Base-by-base conservation (phyloP, 441 rosid species). In the Croton setiger region DNA sequence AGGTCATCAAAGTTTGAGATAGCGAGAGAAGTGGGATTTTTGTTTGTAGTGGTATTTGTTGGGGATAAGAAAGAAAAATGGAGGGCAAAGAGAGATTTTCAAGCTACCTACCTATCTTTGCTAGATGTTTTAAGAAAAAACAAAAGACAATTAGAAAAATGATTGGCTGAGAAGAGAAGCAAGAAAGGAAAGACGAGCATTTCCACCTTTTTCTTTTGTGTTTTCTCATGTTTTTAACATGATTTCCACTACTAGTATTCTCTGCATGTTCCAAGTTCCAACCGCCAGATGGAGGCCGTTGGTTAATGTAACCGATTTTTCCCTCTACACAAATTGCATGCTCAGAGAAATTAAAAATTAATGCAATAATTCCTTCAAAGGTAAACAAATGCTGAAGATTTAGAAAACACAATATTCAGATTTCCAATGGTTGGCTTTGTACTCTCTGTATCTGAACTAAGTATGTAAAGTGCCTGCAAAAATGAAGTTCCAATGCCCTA, bases 251-350 rank as follows among this genome's bases (percentile, higher is more conserved):
- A n/a, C n/a, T n/a, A n/a, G n/a, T n/a, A n/a, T n/a, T n/a, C 27
- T 56, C 48, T 20, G 10, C 31, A 11, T 27, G n/a, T n/a, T n/a
- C n/a, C n/a, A n/a, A n/a, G n/a, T 18, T 12, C 7, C n/a, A 43
- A 15, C 51, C 27, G 63, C 71, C 63, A 67, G 33, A 41, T 44
- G 54, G 71, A 56, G 27, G 6, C 31, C 44, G 71, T n/a, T 67
- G 54, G 57, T 20, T 9, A 20, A 53, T 1, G 31, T 31, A 1
- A 53, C 11, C 57, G 0, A 53, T 13, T 47, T 47, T 47, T 47
- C 51, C 14, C 18, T 13, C 18, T 15, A 2, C 4, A 47, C 1
- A 47, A 47, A 14, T 11, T 47, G 51, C 14, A 14, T 13, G 4
- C n/a, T 13, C 15, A 47, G n/a, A 5, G 51, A n/a, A n/a, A 51